Evolutionary conservation across 768 basidiomycete genomes (phyloP).

Genomic region (Boletus vermiculosoides): DNA sequence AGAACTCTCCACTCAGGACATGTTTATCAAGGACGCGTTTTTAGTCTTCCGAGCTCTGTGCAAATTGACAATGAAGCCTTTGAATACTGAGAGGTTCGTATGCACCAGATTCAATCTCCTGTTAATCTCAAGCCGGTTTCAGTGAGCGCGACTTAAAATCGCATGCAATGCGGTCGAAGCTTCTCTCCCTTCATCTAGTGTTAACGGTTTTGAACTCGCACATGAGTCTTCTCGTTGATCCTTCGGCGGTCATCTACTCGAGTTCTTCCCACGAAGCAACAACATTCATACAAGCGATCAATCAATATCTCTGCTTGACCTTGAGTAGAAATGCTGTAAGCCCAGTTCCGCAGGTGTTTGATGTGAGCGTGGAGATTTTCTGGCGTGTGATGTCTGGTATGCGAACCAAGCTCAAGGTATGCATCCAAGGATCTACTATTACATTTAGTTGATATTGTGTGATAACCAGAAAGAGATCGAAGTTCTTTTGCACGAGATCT

Average conservation of each 20-base stretch:
- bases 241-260: constrained; percentile 88
- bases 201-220: constrained; percentile 90
- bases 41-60: constrained; percentile 96
- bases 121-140: constrained; percentile 15
- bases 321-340: constrained; percentile 95
- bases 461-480: constrained; percentile 91
- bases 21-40: constrained; percentile 97
- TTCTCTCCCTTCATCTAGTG: constrained; percentile 91
- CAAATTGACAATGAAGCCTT: constrained; percentile 96
- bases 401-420: constrained; percentile 93
- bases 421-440: background rate
- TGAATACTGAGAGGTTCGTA: constrained; percentile 86
- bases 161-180: constrained; percentile 95
- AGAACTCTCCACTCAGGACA: constrained; percentile 72
- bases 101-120: background rate
- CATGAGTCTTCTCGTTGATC: constrained; percentile 85
- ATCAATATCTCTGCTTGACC: constrained; percentile 92
- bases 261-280: constrained; percentile 85
- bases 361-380: constrained; percentile 97
- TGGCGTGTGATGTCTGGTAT: constrained; percentile 94
- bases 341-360: constrained; percentile 94
- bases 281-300: constrained; percentile 88
- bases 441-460: constrained; percentile 7
- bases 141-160: constrained; percentile 96
- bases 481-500: constrained; percentile 97